Evolutionary conservation across 2,329 filamentous ascomycete species (phyloP), one percentile per base, ranked within the genome.

Genomic region (Colletotrichum liaoningense): DNA sequence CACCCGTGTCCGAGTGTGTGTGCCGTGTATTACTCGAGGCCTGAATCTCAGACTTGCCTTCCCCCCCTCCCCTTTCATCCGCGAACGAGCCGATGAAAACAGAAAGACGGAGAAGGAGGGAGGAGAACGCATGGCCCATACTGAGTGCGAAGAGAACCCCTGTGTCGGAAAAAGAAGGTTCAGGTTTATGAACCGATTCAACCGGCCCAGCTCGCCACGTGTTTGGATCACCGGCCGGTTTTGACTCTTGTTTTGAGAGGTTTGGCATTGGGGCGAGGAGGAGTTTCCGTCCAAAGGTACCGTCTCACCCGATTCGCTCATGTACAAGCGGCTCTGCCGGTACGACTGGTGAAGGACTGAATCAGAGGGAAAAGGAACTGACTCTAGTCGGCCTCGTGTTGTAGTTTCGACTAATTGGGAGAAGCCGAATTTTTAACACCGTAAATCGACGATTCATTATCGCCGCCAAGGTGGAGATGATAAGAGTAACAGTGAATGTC

Each of bases 121-220:
- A 64, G 24, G 19, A 22, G 46, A 62, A 57, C 56, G 55, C 63
- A 54, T 68, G 19, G 64, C 46, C 46, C 33, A 24, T 35, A 46
- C 19, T 67, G 28, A 67, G 30, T 59, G 52, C 46, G 30, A 33
- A 8, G 5, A 7, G 12, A 16, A 16, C 16, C 16, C 14, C 28
- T 49, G 19, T 49, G 16, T n/a, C 16, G 42, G 60, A 46, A 54
- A 12, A 63, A 24, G 38, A 33, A 38, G 3, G 22, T 42, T 49
- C 49, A 54, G 16, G 33, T 9, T 9, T 14, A 24, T 49, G 35
- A 57, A 26, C 57, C 59, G 69, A 30, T 63, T 22, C 38, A n/a
- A 49, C 14, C 14, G 69, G 35, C 46, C 46, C 28, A 24, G 38
- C 35, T 33, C 26, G 35, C 69, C 65, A 72, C 58, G 52, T 69